phyloP scores from a whole-genome alignment of 148 eudicot genomes.

The Gaultheria prostrata region DNA sequence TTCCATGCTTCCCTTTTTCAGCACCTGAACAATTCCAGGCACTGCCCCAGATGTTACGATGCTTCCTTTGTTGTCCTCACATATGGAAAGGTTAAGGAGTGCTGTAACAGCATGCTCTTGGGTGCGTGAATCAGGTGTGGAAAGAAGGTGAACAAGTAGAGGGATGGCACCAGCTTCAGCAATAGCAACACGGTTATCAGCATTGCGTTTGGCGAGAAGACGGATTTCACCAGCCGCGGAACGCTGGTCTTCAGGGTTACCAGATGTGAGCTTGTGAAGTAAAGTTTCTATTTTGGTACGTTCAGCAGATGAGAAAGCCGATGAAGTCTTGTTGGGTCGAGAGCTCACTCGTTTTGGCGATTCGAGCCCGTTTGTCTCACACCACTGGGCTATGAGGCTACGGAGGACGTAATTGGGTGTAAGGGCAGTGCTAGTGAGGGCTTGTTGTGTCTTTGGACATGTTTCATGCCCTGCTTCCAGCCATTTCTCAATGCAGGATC shows the following conservation, averaged over 20 bases:
- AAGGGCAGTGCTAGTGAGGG: conserved; percentile 56
- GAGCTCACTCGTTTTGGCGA: conserved; percentile 66
- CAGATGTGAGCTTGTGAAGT: conserved; percentile 55
- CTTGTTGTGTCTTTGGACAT: conserved; percentile 91
- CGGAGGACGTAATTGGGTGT: conserved; percentile 86
- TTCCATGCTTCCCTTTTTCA: conserved; percentile 84
- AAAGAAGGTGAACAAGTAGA: conserved; percentile 56
- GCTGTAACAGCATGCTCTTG: conserved; percentile 94
- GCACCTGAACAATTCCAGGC: conserved; percentile 77
- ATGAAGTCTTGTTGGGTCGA: conserved; percentile 34
- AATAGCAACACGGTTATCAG: conserved; percentile 77
- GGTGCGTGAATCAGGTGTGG: conserved; percentile 64
- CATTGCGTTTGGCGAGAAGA: conserved; percentile 81
- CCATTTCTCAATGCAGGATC: conserved; percentile 90
- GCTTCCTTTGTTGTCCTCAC: conserved; percentile 77
- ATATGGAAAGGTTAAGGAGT: conserved; percentile 86
- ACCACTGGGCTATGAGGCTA: conserved; percentile 93
- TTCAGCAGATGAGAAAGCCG: conserved; percentile 67
- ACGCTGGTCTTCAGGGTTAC: conserved; percentile 59
- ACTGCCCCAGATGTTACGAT: conserved; percentile 70
- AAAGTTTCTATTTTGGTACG: conserved; percentile 61
- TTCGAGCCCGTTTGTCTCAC: conserved; percentile 79
- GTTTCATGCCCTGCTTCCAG: conserved; percentile 71
- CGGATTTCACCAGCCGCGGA: conserved; percentile 79
- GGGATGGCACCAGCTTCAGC: conserved; percentile 95